Evolutionary conservation across 805 yeast species (phyloP).

Genomic region (Sugiyamaella smithiae): DNA sequence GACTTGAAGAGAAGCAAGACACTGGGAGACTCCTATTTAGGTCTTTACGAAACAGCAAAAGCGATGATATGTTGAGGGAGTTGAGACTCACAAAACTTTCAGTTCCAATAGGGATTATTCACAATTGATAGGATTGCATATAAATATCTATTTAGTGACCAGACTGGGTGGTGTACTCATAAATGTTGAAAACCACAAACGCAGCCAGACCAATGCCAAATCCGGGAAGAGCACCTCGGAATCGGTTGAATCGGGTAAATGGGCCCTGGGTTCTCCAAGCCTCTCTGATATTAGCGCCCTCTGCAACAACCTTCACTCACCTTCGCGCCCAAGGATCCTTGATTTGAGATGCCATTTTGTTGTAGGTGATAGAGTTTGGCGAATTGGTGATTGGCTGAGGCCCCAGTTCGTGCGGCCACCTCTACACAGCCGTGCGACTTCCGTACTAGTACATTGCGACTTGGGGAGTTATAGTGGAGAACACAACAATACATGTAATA

Average conservation of each 20-base stretch:
- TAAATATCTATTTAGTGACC: too few relatives aligned
- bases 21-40: too few relatives aligned
- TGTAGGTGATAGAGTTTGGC: neutral
- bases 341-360: constrained; percentile 25
- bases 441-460: too few relatives aligned
- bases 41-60: too few relatives aligned
- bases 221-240: constrained; percentile 75
- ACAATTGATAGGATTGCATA: too few relatives aligned
- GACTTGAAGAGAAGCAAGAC: too few relatives aligned
- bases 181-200: constrained; percentile 60
- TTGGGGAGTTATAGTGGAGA: too few relatives aligned
- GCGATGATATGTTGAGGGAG: too few relatives aligned
- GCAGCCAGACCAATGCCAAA: constrained; percentile 76
- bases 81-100: too few relatives aligned
- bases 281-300: constrained; percentile 48
- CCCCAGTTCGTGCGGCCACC: neutral
- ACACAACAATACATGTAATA: too few relatives aligned
- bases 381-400: neutral
- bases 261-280: constrained; percentile 90
- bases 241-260: constrained; percentile 67
- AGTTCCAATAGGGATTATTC: too few relatives aligned
- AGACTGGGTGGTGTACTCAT: constrained; percentile 48
- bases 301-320: constrained; percentile 32
- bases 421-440: too few relatives aligned
- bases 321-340: constrained; percentile 52